A percentile compares a stretch with the other conserved stretches of the same genome.
Evolutionary conservation across 2,329 filamentous ascomycete genomes (phyloP).

Genomic region (Apiospora koreana): DNA sequence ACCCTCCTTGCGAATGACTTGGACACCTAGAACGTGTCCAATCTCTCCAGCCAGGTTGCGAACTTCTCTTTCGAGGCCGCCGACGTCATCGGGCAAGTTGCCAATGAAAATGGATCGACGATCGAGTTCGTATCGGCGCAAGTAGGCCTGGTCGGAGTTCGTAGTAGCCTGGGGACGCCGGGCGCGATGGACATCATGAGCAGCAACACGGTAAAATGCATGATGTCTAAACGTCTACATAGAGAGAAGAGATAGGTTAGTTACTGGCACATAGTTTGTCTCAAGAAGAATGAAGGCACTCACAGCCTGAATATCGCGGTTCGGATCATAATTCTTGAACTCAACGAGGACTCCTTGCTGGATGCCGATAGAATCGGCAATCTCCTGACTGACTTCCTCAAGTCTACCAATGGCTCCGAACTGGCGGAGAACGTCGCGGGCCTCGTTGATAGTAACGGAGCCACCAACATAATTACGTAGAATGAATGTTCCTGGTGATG

Average conservation of each 20-base stretch:
- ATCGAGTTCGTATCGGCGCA: conserved; percentile 34
- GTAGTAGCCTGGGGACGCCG: conserved; percentile 16
- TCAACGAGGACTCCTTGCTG: conserved; percentile 44
- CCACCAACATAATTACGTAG: conserved; percentile 43
- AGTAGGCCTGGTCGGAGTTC: conserved; percentile 26
- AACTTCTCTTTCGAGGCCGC: conserved; percentile 27
- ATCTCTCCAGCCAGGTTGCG: conserved; percentile 22
- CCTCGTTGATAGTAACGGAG: conserved; percentile 45
- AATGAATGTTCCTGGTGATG: conserved; percentile 47
- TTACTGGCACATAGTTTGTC: background rate
- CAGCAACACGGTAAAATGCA: conserved; percentile 29
- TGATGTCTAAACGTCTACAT: conserved; percentile 39
- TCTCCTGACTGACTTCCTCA: conserved; percentile 35
- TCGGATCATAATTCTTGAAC: conserved; percentile 52
- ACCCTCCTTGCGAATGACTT: conserved; percentile 29
- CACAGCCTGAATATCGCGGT: conserved; percentile 50
- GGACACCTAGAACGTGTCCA: conserved; percentile 30
- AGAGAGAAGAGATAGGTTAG: background rate
- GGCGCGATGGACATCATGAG: conserved; percentile 34
- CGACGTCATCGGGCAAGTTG: conserved; percentile 27
- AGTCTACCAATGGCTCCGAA: conserved; percentile 47
- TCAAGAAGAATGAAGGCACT: conserved; percentile 22
- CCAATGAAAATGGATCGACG: conserved; percentile 37
- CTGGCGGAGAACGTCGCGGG: conserved; percentile 38
- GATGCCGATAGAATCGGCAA: conserved; percentile 36